These are phyloP conservation scores for Fraxinus sp. DNA, from an alignment of 305 asterid species.

Conservation along the genomic window DNA sequence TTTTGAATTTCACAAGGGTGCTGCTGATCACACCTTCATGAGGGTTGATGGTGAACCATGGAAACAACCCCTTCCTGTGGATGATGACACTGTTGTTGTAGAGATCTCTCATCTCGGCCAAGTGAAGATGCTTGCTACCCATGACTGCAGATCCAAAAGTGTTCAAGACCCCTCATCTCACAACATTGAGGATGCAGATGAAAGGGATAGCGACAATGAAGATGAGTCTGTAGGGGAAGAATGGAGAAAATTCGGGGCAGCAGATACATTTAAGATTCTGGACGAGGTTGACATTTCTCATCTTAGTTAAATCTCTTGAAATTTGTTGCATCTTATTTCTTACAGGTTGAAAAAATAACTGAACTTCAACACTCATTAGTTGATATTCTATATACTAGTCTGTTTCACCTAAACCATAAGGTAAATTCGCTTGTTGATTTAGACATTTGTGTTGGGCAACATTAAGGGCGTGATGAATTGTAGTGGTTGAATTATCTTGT, in stretches of 20 bases:
- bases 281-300: slow-evolving; percentile 79
- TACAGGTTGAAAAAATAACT: neutral
- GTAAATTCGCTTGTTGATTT: neutral
- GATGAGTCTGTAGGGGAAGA: slow-evolving; percentile 51
- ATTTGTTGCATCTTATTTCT: neutral
- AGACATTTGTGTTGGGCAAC: neutral
- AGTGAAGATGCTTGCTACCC: slow-evolving; percentile 75
- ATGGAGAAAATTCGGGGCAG: slow-evolving; percentile 84
- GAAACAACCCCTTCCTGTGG: slow-evolving; percentile 81
- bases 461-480: neutral
- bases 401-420: neutral
- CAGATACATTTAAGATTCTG: slow-evolving; percentile 76
- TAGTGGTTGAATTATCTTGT: neutral
- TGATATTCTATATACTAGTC: neutral
- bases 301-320: slow-evolving; percentile 44
- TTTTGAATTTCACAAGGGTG: slow-evolving; percentile 82
- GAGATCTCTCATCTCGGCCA: slow-evolving; percentile 81
- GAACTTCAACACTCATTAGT: neutral
- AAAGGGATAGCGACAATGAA: slow-evolving; percentile 53
- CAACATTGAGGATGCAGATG: slow-evolving; percentile 37
- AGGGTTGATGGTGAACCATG: slow-evolving; percentile 96
- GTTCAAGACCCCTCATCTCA: slow-evolving; percentile 45
- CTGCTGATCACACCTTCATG: slow-evolving; percentile 72
- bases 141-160: slow-evolving; percentile 55
- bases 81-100: slow-evolving; percentile 66